Conservation (phyloP, 2,329 filamentous ascomycete genomes). For the Hypomyces rosellus region DNA sequence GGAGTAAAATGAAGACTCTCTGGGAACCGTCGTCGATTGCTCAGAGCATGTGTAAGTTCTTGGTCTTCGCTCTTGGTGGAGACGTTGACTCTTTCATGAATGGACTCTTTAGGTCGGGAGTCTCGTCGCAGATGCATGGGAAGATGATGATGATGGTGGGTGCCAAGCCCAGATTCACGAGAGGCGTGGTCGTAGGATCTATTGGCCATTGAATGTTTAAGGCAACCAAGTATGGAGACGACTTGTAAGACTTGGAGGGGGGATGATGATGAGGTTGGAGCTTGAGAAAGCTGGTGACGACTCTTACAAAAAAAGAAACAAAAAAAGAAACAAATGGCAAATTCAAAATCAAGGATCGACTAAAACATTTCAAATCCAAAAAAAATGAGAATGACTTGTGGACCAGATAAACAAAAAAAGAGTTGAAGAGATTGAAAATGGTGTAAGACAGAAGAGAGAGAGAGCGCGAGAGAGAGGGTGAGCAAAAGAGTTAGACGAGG, state of each 20-base stretch:
- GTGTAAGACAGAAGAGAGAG: too few species aligned
- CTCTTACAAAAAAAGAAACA: too few species aligned
- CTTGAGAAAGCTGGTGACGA: too few species aligned
- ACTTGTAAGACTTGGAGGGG: too few species aligned
- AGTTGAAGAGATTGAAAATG: too few species aligned
- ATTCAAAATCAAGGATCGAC: too few species aligned
- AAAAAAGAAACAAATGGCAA: too few species aligned
- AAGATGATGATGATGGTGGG: not conserved
- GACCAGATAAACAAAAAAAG: not conserved
- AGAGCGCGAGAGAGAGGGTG: not conserved
- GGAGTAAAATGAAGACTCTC: slow-evolving; percentile 26
- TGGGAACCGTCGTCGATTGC: slow-evolving; percentile 20
- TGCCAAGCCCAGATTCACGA: slow-evolving; percentile 6
- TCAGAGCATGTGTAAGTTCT: slow-evolving; percentile 1
- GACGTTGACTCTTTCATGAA: slow-evolving; percentile 16
- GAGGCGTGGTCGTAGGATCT: slow-evolving; percentile 5
- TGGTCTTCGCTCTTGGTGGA: slow-evolving; percentile 14
- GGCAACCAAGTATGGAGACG: too few species aligned
- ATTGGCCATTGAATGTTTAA: slow-evolving; percentile 12
- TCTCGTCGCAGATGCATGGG: slow-evolving; percentile 11
- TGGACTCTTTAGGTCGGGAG: slow-evolving; percentile 6
- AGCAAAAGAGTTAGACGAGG: not conserved
- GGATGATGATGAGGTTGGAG: too few species aligned
- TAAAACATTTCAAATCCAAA: too few species aligned
- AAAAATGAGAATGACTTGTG: not conserved